Evolutionary conservation across 352 stramenopile genomes (phyloP), one percentile per base, ranked within the genome.

Genomic region (Phytopythium oedochilum): DNA sequence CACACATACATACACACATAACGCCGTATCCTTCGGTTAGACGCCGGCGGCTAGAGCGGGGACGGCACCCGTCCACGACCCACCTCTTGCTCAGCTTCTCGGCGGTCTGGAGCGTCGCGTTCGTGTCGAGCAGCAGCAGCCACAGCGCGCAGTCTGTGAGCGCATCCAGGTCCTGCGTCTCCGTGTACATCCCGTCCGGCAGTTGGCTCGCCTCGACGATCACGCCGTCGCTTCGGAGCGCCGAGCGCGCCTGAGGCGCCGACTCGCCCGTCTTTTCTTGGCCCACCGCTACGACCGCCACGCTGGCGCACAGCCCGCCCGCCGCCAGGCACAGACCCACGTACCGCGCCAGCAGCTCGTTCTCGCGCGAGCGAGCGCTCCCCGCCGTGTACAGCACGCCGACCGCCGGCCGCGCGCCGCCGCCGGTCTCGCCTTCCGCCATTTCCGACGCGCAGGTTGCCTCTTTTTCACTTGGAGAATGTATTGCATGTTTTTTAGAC

Each of bases 301-400:
- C 73, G 46, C 77, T 76, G 51, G 65, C 53, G 51, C 70, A 86
- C 12, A 68, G 62, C 10, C 78, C 75, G 17, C 75, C 85, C 14
- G 66, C 63, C 7, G 71, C 73, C 47, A 87, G 22, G 42, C 71
- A 83, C 10, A 92, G 57, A 9, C 73, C 77, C 38, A 89, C 39
- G 55, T 88, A 92, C 53, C 69, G 73, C 45, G 82, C 82, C 20
- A 88, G 60, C 28, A 78, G 68, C 63, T 77, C 68, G 23, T 78
- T 66, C 61, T 92, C 82, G n/a, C 64, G 61, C 26, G 75, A 86
- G 20, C 68, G 35, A 10, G 42, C 53, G 58, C 79, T 88, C 20
- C 29, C 57, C 28, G 62, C 63, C 48, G 78, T 78, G 67, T 86
- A 88, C 47, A 92, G 53, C 31, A 92, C 56, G 20, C 61, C 79